Conservation (phyloP, 495 filamentous ascomycete species). For the Lepraria neglecta region DNA sequence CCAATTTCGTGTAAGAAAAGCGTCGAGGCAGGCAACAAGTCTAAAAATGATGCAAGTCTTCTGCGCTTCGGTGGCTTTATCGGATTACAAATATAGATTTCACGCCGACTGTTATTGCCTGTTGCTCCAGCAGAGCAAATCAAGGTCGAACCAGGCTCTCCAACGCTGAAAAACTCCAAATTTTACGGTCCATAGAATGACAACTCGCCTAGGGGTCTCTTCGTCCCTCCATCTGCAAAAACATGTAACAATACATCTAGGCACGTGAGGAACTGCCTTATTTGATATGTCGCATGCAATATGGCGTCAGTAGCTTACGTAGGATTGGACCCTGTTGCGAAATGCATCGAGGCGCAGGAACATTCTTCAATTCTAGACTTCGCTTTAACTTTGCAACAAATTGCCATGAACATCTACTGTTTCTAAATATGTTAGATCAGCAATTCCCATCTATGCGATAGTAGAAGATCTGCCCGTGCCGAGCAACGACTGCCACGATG, state of each 20-base stretch:
- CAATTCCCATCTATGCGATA: neutral
- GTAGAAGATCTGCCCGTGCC: neutral
- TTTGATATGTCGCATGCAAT: neutral
- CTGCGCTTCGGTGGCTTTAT: no score
- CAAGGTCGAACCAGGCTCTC: no score
- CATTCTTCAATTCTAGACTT: neutral
- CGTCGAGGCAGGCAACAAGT: no score
- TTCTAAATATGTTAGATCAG: neutral
- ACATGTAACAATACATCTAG: no score
- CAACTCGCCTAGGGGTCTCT: no score
- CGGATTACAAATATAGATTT: no score
- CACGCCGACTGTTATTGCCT: no score
- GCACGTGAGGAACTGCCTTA: neutral
- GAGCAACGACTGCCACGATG: neutral
- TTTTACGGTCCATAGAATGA: no score
- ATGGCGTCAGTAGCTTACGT: slow-evolving; percentile 1
- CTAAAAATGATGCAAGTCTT: no score
- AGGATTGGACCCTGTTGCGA: neutral
- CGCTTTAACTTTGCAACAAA: neutral
- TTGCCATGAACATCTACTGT: neutral
- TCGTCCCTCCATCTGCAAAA: no score
- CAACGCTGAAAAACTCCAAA: no score
- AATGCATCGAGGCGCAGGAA: neutral
- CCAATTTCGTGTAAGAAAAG: slow-evolving; percentile 4
- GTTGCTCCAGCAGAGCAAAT: no score